phyloP scores from a whole-genome alignment of 2,329 filamentous ascomycete species.

The Ceratocystis harringtonii region DNA sequence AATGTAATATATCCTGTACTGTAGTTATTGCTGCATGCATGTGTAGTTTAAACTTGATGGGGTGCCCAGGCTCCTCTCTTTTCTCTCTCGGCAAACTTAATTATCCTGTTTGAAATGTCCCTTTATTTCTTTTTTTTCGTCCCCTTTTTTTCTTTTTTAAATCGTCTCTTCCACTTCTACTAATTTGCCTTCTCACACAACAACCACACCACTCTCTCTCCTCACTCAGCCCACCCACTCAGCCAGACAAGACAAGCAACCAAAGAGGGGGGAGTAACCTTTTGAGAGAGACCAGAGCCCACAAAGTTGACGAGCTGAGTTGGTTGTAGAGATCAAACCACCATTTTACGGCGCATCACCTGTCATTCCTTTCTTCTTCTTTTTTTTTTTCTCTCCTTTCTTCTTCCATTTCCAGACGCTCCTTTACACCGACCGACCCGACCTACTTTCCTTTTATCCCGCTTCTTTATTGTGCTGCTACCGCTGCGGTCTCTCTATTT shows the following conservation, averaged over 20 bases:
- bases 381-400: neutral
- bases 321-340: neutral
- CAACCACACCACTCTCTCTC: neutral
- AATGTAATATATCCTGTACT: neutral
- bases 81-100: neutral
- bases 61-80: neutral
- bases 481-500: neutral
- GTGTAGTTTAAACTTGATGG: neutral
- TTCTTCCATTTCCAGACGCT: neutral
- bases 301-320: neutral
- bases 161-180: neutral
- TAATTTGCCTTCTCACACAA: neutral
- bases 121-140: constrained; percentile 1
- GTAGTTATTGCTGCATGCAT: neutral
- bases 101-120: neutral
- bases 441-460: neutral
- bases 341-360: neutral
- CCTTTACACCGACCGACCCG: neutral
- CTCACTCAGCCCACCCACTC: neutral
- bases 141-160: neutral
- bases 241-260: neutral
- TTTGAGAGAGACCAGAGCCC: neutral
- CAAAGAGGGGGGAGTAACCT: neutral
- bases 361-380: neutral
- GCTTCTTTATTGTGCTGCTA: neutral